phyloP scores from a whole-genome alignment of 202 grass and related monocot species.

The Carex arenaria region DNA sequence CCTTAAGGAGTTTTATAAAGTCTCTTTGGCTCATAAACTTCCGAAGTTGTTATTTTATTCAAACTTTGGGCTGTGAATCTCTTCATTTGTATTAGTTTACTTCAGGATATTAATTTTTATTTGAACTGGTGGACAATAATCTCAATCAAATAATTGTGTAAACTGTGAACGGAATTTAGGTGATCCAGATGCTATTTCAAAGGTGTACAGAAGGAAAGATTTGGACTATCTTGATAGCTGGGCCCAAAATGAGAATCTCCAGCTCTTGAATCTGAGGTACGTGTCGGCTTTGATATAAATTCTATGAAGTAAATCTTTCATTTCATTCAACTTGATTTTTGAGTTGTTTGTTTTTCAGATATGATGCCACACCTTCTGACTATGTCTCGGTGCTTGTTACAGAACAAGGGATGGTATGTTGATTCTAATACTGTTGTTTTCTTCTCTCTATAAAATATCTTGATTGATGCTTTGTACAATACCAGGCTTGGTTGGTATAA shows the following conservation, averaged over 20 bases:
- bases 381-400: constrained; percentile 92
- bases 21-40: background rate
- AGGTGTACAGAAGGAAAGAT: constrained; percentile 53
- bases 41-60: background rate
- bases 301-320: constrained; percentile 22
- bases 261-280: constrained; percentile 88
- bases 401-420: constrained; percentile 93
- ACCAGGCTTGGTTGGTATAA: background rate
- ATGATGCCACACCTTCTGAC: constrained; percentile 82
- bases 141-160: background rate
- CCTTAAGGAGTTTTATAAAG: background rate
- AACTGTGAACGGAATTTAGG: constrained; percentile 26
- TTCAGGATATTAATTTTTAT: background rate
- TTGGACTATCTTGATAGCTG: constrained; percentile 55
- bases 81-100: background rate
- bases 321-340: constrained; percentile 8
- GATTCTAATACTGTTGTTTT: background rate
- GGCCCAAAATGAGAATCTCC: constrained; percentile 69
- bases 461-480: background rate
- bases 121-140: background rate
- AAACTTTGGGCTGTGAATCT: background rate
- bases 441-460: background rate
- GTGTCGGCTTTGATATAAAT: constrained; percentile 20
- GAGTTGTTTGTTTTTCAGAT: constrained; percentile 46
- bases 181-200: constrained; percentile 75